Evolutionary conservation across 306 rosid species (phyloP), one percentile per base, ranked within the genome.

Genomic region (Cucurbita argyrosperma): DNA sequence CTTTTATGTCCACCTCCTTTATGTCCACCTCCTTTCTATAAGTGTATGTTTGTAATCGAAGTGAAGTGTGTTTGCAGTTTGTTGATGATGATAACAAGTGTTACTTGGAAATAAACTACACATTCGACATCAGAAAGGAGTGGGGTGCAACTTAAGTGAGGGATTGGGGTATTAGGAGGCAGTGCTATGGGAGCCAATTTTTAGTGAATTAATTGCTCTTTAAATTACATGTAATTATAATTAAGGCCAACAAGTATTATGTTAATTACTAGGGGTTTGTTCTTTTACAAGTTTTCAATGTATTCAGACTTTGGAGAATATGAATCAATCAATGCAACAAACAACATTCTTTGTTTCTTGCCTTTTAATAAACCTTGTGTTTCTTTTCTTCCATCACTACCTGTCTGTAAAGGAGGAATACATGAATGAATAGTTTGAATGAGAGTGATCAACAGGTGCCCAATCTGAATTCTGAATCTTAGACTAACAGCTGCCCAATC

Each of bases 1-100:
- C 23, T 1, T 1, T 21, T 21, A 1, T 21, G 23, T 21, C 23
- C 1, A 21, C 23, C 30, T 3, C n/a, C n/a, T 1, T 21, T 21
- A 1, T 21, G 23, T 21, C 23, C 1, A 21, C 23, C 30, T 3
- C n/a, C n/a, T n/a, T n/a, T n/a, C n/a, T n/a, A n/a, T n/a, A n/a
- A n/a, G n/a, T n/a, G n/a, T n/a, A 4, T 23, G 26, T 61, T 61
- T 15, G 46, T 61, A 15, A 40, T 14, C 37, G 0, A 15, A 61
- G 19, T 61, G 47, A 63, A 63, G 1, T 38, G 14, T 62, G 16
- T 11, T 71, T 80, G 82, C 78, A 84, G 84, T 84, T 84, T 76
- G 72, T 84, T n/a, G 84, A 84, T 38, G 87, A 84, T 74, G 87
- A 84, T 54, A 81, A 84, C 84, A 84, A 81, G 81, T 84, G 87